Evolutionary conservation across 495 filamentous ascomycete species (phyloP), one percentile per base, ranked within the genome.

Genomic region (Podospora fimiseda): DNA sequence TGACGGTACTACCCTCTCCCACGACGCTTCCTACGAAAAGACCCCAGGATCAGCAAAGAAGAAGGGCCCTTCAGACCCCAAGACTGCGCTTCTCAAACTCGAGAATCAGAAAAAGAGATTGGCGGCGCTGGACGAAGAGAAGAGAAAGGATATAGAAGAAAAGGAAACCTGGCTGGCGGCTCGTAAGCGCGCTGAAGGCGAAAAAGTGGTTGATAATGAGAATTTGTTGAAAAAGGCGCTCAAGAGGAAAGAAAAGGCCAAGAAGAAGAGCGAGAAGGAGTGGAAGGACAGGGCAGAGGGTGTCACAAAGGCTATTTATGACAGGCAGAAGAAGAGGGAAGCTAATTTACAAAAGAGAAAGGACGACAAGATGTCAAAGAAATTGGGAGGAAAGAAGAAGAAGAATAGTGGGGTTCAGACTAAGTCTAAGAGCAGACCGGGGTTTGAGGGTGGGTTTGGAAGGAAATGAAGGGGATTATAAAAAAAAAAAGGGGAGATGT

Each of bases 141-240:
- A 95, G 71, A 86, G 83, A 38, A 85, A 82, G 44, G 86, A 93
- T 49, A 80, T 97, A 18, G 81, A 88, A 54, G 90, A 96, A 70
- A 96, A 96, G 72, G 92, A 98, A 62, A 68, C 82, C 45, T 98
- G 93, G 93, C 75, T 94, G 52, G 92, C 90, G 46, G 93, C 92
- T 6, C 82, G 89, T 69, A 88, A 91, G 67, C 84, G 87, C 21
- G 89, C 87, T 2, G 87, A 92, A 57, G 89, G 93, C 22, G 90
- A 96, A 65, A 89, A 90, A 59, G 83, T 96, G n/a, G 78, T 82
- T 52, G 90, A 97, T 55, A 88, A 95, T 64, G 87, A 87, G 48
- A 81, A 78, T n/a, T 66, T 97, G 30, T 79, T 98, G 11, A 94
- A 94, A 80, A 96, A 96, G 76, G 89, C 90, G 1, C 72, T 96